Evolutionary conservation across 1,284 basidiomycete genomes (phyloP), one percentile per base, ranked within the genome.

Genomic region (Stygiomarasmius scandens): DNA sequence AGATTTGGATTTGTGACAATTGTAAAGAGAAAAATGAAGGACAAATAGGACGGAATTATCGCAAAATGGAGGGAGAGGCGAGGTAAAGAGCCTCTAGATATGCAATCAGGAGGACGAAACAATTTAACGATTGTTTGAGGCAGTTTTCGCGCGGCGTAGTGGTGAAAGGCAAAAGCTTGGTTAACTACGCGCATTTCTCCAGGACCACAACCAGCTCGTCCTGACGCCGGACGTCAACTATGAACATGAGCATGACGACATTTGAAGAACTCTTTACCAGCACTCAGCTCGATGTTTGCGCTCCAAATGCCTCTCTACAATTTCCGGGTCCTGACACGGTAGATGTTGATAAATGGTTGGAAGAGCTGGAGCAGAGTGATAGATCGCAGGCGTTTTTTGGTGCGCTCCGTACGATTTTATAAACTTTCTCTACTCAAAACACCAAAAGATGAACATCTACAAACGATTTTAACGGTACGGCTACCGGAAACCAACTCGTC

Each of bases 311-410:
- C 8, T 79, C 82, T 4, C 69, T 90, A 43, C 78, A 82, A 43
- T 83, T 86, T 64, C 87, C 88, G 1, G 75, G 82, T 16, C 67
- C 71, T 50, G 69, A 71, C 19, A 62, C 71, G 4, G 14, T 32
- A 16, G 38, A 57, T 34, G 66, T 77, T 1, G 79, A 82, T 38
- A 77, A 77, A 56, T 92, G 91, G 89, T 73, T 90, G 50, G 65
- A 71, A 1, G 72, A 69, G 20, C 68, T 82, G 34, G 71, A 67
- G 51, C 63, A 63, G 2, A 68, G 71, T 12, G 81, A 84, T 57
- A 75, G 85, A 66, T 81, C 77, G 55, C 79, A 83, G 60, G 85
- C 85, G 2, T 93, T 92, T 75, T 92, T 92, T 62, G 91, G 90
- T 90, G 68, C 70, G 83, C 73, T 52, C 58, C 58, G 65, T 51